Evolutionary conservation across 805 yeast species (phyloP), one percentile per base, ranked within the genome.

Genomic region (Metschnikowia kunwiensis): DNA sequence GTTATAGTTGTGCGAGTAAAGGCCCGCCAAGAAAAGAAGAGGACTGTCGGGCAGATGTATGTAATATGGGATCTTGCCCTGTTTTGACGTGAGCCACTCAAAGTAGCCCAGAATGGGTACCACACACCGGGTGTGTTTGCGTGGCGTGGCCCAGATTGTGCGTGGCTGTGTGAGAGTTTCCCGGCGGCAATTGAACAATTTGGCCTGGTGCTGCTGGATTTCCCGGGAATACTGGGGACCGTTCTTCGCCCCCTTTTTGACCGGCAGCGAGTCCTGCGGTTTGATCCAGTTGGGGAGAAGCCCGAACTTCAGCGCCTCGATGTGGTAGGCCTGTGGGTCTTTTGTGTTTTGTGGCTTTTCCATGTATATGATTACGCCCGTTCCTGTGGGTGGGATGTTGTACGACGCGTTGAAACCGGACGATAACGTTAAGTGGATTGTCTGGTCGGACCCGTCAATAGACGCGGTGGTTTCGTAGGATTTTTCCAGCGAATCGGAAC

Each of bases 21-120:
- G 49, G 3, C 70, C 74, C 1, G 94, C 89, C 15, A 86, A 57
- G 53, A 74, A 85, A 58, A 83, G 60, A 27, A 88, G 46, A 6
- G 74, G 62, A 0, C 61, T 58, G 38, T 73, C 76, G 27, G 67
- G 70, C 21, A 82, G 67, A 22, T 69, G 74, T 12, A 88, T 69
- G 51, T 65, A 89, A 54, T 81, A 77, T 0, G 96, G 96, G 0
- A 57, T 55, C 51, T 78, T 82, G 7, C 63, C 64, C 3, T 51
- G 51, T 27, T 57, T 62, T 20, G 50, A 43, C 18, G 54, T 59
- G 35, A 54, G 62, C 96, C 97, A 89, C 58, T 89, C 97, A 53
- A 76, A 89, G 57, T 89, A 89, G 0, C 96, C 96, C 50, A 76
- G 74, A 25, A 85, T 72, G 0, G 95, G 91, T 0, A 87, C 76